Conservation (phyloP, 768 basidiomycete genomes). For the Agrocybe praecox region DNA sequence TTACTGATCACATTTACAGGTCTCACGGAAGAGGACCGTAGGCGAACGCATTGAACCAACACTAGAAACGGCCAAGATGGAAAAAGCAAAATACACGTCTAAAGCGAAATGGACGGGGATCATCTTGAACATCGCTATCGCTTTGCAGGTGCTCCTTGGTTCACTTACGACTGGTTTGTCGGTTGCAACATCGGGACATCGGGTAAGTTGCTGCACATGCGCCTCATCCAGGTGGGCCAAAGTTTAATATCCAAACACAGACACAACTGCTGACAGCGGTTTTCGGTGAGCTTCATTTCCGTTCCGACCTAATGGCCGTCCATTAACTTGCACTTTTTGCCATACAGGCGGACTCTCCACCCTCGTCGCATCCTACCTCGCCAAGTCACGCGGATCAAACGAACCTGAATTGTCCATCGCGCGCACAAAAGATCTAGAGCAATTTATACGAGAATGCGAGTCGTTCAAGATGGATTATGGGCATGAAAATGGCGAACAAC, state of each 20-base stretch:
- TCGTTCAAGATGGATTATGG: slow-evolving; percentile 64
- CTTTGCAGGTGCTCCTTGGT: slow-evolving; percentile 63
- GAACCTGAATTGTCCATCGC: slow-evolving; percentile 68
- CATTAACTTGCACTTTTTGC: neutral
- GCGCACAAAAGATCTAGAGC: slow-evolving; percentile 61
- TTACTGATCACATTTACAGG: neutral
- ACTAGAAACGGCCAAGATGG: neutral
- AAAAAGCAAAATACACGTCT: slow-evolving; percentile 6
- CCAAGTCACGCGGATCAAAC: slow-evolving; percentile 67
- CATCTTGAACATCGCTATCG: slow-evolving; percentile 52
- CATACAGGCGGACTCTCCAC: slow-evolving; percentile 62
- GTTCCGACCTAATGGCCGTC: neutral
- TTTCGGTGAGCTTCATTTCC: neutral
- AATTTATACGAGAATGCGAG: slow-evolving; percentile 63
- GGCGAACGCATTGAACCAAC: slow-evolving; percentile 5
- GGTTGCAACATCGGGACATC: slow-evolving; percentile 19
- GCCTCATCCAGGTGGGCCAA: neutral
- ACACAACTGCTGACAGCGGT: slow-evolving; percentile 9
- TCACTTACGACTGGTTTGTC: slow-evolving; percentile 69
- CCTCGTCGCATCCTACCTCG: slow-evolving; percentile 71
- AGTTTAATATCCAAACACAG: neutral
- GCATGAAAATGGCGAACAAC: slow-evolving; percentile 34
- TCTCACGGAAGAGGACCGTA: neutral
- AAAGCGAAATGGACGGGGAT: slow-evolving; percentile 11
- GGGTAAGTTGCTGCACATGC: neutral